Base-by-base conservation (phyloP, 192 early-diverging fungal species). In the Cladochytrium replicatum region DNA sequence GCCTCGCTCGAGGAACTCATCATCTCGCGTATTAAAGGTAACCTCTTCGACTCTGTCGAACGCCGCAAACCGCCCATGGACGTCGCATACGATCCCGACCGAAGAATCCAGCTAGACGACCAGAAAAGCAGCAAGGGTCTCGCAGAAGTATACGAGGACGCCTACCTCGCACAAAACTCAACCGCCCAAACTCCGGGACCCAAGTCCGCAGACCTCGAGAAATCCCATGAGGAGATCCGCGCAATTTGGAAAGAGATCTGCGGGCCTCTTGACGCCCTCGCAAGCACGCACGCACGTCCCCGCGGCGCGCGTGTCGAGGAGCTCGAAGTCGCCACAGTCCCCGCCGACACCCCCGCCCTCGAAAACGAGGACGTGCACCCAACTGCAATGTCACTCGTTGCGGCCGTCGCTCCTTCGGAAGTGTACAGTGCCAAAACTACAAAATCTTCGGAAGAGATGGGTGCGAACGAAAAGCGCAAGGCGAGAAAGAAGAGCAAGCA, bases 361-460 rank as follows among this genome's bases (percentile, higher is more conserved):
- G 69, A 77, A 43, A 88, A 96, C 86, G 95, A 98, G 65, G 95
- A 98, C 63, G 84, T 93, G 24, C 86, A 87, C 47, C 95, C 95
- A 13, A 72, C 88, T 29, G 68, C 78, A 57, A 87, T 92, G 21
- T 82, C 86, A 15, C 79, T 85, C 54, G 84, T 87, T 3, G 75
- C 78, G 4, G 71, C 90, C 32, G 72, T 87, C 28, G 88, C 91
- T 4, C 91, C 95, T 11, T 77, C 89, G 57, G 95, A 98, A 68
- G 74, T 94, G 1, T 95, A 83, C 61, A 85, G 82, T 28, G n/a
- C n/a, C n/a, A 68, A 78, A 3, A 70, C 68, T 41, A 80, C 82
- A 46, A 88, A 89, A 66, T 78, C 81, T 41, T 72, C 86, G 28
- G 77, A 73, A 0, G 93, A 97, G 63, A 64, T 91, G 65, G 72